A percentile compares a stretch with the other conserved stretches of the same genome.
These are phyloP conservation scores for Gamsiella multidivaricata DNA, from an alignment of 192 early-diverging fungal species.

Conservation along the genomic window DNA sequence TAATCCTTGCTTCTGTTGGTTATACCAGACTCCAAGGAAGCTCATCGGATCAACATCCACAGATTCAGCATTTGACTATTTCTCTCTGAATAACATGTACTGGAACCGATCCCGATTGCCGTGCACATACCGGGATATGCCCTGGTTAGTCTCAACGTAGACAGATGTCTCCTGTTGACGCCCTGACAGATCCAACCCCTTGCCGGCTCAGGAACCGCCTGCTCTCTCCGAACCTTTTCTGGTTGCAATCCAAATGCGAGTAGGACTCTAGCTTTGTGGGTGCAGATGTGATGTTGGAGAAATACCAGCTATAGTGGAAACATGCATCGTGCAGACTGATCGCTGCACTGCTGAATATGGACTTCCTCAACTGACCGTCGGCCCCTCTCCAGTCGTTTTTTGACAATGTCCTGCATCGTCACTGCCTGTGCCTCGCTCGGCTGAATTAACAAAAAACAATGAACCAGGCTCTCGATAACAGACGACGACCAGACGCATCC, in stretches of 20 bases:
- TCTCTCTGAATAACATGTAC: background rate
- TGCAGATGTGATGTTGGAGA: conserved; percentile 1
- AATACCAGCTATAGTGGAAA: conserved; percentile 20
- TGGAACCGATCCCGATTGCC: background rate
- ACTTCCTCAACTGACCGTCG: background rate
- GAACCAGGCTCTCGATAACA: conserved; percentile 3
- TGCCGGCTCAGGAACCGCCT: conserved; percentile 7
- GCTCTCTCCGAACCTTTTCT: background rate
- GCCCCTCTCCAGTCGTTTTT: conserved; percentile 1
- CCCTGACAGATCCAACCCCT: conserved; percentile 14
- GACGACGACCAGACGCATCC: conserved; percentile 8
- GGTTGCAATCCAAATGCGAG: conserved; percentile 21
- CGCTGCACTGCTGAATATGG: background rate
- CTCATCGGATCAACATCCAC: conserved; percentile 8
- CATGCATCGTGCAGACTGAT: conserved; percentile 3
- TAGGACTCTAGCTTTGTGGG: conserved; percentile 6
- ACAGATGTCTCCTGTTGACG: background rate
- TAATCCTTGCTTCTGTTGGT: too few species aligned
- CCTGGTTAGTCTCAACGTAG: conserved; percentile 3
- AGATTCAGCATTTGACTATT: background rate
- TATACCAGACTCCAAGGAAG: too few species aligned
- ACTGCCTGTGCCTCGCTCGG: background rate
- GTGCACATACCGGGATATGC: background rate
- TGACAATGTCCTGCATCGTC: background rate
- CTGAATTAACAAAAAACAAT: background rate